Conservation (phyloP, 1,139 yeast species). For the Groenewaldozyma auringiensis region DNA sequence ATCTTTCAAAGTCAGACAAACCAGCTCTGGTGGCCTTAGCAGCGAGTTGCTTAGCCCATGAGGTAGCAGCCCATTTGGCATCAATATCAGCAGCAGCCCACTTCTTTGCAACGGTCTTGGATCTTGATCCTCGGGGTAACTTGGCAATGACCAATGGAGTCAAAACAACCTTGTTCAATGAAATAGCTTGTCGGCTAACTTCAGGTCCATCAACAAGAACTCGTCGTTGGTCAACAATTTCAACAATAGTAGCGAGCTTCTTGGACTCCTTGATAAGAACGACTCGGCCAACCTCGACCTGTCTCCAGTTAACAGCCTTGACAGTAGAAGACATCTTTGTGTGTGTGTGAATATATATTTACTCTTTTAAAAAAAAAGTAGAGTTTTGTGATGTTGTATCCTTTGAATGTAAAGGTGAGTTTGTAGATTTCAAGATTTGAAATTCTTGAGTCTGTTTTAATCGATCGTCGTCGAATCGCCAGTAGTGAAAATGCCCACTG, state of each 20-base stretch:
- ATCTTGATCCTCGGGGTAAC: conserved; percentile 92
- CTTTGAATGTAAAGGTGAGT: neutral
- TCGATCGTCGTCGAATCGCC: neutral
- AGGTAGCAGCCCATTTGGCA: conserved; percentile 84
- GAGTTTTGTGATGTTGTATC: neutral
- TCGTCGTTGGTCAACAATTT: conserved; percentile 98
- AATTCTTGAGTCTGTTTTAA: neutral
- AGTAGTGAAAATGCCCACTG: too few relatives aligned
- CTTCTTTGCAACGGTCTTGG: conserved; percentile 79
- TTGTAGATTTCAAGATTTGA: neutral
- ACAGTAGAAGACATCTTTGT: conserved; percentile 40
- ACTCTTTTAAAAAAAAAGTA: neutral
- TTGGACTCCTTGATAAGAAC: conserved; percentile 69
- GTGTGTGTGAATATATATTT: too few relatives aligned
- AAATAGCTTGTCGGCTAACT: conserved; percentile 86
- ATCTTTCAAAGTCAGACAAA: conserved; percentile 96
- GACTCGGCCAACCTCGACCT: conserved; percentile 98
- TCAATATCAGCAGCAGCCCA: conserved; percentile 89
- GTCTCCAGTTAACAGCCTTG: conserved; percentile 98
- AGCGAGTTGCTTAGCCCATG: conserved; percentile 98
- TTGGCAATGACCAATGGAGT: conserved; percentile 82
- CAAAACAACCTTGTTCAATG: conserved; percentile 81
- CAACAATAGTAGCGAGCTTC: conserved; percentile 91
- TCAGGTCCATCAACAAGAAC: conserved; percentile 97
- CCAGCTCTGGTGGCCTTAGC: conserved; percentile 87